Conservation (phyloP, 2,329 filamentous ascomycete genomes). For the Cladosporium halotolerans region DNA sequence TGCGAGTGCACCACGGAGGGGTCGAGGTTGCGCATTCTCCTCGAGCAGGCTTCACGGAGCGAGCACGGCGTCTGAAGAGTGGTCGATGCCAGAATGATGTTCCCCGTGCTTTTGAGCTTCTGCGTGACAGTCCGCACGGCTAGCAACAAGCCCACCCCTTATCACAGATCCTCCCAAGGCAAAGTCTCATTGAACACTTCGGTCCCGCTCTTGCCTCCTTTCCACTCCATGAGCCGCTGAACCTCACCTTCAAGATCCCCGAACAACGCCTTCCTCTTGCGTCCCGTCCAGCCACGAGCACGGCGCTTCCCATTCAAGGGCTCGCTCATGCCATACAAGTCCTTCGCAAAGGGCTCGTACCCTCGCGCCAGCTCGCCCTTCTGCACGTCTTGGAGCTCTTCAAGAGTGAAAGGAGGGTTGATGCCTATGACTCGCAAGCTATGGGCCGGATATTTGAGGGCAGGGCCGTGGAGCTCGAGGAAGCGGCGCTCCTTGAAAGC, state of each 20-base stretch:
- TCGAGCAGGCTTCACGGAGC: no score
- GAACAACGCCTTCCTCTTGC: conserved; percentile 7
- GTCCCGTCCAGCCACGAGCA: conserved; percentile 34
- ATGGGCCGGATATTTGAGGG: conserved; percentile 38
- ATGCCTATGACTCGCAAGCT: conserved; percentile 39
- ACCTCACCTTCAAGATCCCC: conserved; percentile 19
- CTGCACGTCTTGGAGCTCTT: conserved; percentile 32
- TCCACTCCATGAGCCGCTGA: conserved; percentile 23
- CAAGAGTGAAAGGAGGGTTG: conserved; percentile 37
- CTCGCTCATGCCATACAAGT: conserved; percentile 34
- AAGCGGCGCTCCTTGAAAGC: conserved; percentile 43
- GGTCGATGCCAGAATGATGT: no score
- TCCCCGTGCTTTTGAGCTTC: no score
- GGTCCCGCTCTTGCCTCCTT: conserved; percentile 23
- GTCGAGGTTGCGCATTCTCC: no score
- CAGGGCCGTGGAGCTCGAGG: conserved; percentile 33
- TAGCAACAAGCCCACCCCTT: no score
- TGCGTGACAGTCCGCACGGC: no score
- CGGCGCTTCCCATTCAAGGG: conserved; percentile 34
- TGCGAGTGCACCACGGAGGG: no score
- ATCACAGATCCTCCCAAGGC: conserved; percentile 20
- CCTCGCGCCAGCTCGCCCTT: conserved; percentile 33
- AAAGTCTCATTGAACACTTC: conserved; percentile 22
- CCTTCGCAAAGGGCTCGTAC: conserved; percentile 33
- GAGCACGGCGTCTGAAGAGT: no score